A percentile compares a stretch with the other conserved stretches of the same genome.
Evolutionary conservation across 768 basidiomycete genomes (phyloP).

Genomic region (Suillus subalutaceus): DNA sequence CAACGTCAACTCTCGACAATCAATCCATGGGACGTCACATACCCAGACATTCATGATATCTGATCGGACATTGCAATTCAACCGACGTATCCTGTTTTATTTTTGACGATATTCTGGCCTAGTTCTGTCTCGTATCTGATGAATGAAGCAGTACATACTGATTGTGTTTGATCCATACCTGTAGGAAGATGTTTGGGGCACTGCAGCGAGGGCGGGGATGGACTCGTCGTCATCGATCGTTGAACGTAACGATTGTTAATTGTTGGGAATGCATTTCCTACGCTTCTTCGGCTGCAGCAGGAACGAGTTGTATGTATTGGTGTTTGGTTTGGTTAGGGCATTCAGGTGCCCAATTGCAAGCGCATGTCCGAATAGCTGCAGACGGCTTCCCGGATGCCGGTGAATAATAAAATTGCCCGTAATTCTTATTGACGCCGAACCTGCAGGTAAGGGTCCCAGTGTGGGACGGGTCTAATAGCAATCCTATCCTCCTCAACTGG

Average conservation of each 20-base stretch:
- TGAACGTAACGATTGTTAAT: too few relatives aligned
- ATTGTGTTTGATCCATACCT: background rate
- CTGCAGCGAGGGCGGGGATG: background rate
- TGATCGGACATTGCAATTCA: background rate
- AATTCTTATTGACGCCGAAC: background rate
- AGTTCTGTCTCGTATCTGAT: background rate
- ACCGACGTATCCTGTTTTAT: background rate
- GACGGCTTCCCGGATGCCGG: slow-evolving; percentile 1
- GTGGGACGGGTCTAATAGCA: background rate
- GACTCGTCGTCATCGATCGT: background rate
- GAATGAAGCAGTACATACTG: background rate
- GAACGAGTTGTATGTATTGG: background rate
- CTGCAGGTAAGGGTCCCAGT: too few relatives aligned
- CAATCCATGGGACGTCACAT: too few relatives aligned
- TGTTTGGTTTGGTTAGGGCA: background rate
- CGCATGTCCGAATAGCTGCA: background rate
- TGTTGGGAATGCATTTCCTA: background rate
- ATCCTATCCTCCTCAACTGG: background rate
- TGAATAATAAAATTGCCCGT: background rate
- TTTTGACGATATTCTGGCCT: background rate
- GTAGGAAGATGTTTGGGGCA: background rate
- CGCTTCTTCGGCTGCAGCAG: background rate
- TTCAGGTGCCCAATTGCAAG: background rate
- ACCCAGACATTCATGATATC: background rate
- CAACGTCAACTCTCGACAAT: background rate